phyloP scores from a whole-genome alignment of 78 protist genomes.

The Speleostelium caveatum region DNA sequence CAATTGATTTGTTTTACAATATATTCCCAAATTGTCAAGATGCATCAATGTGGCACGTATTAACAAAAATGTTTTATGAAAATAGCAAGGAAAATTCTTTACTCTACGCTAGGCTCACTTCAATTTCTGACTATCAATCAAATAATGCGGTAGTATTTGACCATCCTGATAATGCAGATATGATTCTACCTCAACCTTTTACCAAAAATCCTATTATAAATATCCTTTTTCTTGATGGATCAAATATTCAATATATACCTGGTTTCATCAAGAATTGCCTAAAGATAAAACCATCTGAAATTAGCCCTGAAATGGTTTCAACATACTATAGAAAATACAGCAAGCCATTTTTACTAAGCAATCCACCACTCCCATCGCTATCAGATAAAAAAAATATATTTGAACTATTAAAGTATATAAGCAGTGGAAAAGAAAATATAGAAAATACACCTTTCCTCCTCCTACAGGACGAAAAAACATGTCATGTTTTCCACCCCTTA shows the following conservation, averaged over 20 bases:
- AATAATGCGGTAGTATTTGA: too few species aligned
- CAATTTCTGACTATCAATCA: not conserved
- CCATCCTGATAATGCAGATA: too few species aligned
- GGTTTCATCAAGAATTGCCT: too few species aligned
- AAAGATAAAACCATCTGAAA: not conserved
- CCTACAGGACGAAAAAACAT: not conserved
- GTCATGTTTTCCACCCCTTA: not conserved
- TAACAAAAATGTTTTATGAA: not conserved
- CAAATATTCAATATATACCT: too few species aligned
- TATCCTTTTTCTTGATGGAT: not conserved
- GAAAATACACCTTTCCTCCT: not conserved
- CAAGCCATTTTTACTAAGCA: not conserved
- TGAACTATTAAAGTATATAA: not conserved
- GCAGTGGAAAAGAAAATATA: not conserved
- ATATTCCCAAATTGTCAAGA: slow-evolving; percentile 7
- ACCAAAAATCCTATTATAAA: too few species aligned
- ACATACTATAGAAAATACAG: not conserved
- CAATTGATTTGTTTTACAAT: not conserved
- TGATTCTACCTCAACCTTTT: not conserved
- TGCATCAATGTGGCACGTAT: not conserved
- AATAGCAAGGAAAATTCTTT: not conserved
- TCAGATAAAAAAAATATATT: not conserved
- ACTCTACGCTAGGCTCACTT: not conserved
- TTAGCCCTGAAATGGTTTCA: not conserved
- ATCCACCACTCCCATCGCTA: slow-evolving; percentile 6